Percentiles rank a stretch among this genome's conserved stretches.
Conservation (phyloP, 176 grass and related monocot species). For the barley (Hordeum vulgare) region DNA sequence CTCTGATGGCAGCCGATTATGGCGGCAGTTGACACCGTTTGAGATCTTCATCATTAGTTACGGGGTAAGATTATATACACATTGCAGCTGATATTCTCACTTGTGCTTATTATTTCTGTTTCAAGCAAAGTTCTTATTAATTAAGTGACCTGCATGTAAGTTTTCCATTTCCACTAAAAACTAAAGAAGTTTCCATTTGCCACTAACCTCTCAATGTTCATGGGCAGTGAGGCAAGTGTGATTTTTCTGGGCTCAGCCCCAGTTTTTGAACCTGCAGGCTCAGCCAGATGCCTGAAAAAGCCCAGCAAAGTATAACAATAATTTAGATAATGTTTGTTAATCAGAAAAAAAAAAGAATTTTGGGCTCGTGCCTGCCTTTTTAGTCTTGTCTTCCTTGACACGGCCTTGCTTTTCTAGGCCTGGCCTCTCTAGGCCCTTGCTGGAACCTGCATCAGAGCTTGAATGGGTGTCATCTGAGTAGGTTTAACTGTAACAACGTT, state of each 20-base stretch:
- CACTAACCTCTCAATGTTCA: neutral
- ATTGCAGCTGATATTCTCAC: neutral
- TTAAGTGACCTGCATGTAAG: neutral
- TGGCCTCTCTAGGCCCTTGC: neutral
- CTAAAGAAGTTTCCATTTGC: neutral
- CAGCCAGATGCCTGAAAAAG: neutral
- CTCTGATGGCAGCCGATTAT: slow-evolving; percentile 55
- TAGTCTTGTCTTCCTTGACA: neutral
- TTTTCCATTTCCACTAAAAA: neutral
- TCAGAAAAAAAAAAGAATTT: neutral
- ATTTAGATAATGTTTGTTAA: neutral
- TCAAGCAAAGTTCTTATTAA: neutral
- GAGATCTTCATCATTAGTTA: slow-evolving; percentile 95
- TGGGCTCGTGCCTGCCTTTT: neutral
- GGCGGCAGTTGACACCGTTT: slow-evolving; percentile 72
- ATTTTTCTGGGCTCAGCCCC: neutral
- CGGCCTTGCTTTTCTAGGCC: neutral
- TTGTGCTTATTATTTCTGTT: neutral
- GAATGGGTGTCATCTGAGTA: neutral
- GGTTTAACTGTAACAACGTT: neutral
- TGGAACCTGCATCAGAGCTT: neutral
- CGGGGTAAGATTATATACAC: slow-evolving; percentile 57
- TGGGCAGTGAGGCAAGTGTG: neutral
- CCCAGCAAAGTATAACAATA: neutral
- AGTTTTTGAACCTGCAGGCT: neutral